These are phyloP conservation scores for Blepharisma stoltei DNA, from an alignment of 73 alveolate genomes.

Conservation along the genomic window DNA sequence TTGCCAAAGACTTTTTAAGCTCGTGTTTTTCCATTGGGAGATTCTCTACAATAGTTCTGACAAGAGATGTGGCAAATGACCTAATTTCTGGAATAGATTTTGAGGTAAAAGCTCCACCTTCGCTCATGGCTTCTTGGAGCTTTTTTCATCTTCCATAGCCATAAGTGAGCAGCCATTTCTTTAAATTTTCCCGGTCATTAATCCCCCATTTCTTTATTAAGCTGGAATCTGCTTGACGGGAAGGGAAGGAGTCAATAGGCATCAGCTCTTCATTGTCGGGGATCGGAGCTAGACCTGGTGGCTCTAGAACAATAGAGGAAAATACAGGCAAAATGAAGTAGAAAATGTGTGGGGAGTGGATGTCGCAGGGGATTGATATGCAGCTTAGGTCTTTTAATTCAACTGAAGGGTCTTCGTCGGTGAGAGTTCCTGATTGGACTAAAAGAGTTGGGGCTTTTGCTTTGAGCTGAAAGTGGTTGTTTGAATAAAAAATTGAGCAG, in stretches of 20 bases:
- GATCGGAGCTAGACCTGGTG: constrained; percentile 28
- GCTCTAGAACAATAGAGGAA: constrained; percentile 18
- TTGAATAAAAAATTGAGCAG: not conserved
- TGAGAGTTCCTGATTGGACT: constrained; percentile 3
- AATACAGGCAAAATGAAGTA: constrained; percentile 27
- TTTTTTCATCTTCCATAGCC: constrained; percentile 92
- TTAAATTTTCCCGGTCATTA: constrained; percentile 63
- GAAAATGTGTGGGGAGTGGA: constrained; percentile 2
- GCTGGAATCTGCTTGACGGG: constrained; percentile 42
- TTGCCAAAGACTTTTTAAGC: constrained; percentile 72
- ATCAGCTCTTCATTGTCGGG: constrained; percentile 13
- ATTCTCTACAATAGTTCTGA: constrained; percentile 80
- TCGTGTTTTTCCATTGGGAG: constrained; percentile 79
- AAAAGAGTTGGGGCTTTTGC: not conserved
- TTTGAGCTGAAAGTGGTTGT: constrained; percentile 19
- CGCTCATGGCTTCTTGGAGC: constrained; percentile 37
- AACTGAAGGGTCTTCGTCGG: constrained; percentile 20
- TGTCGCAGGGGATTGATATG: constrained; percentile 9
- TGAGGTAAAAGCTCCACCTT: constrained; percentile 62
- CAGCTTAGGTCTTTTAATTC: constrained; percentile 1
- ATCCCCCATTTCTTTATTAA: constrained; percentile 54
- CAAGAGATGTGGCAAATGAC: constrained; percentile 89
- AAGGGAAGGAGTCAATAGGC: constrained; percentile 13
- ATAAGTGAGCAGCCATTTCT: constrained; percentile 66
- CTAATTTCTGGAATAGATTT: constrained; percentile 84